Base-by-base conservation (phyloP, 108 stramenopile genomes). In the Thalassiosira profunda region DNA sequence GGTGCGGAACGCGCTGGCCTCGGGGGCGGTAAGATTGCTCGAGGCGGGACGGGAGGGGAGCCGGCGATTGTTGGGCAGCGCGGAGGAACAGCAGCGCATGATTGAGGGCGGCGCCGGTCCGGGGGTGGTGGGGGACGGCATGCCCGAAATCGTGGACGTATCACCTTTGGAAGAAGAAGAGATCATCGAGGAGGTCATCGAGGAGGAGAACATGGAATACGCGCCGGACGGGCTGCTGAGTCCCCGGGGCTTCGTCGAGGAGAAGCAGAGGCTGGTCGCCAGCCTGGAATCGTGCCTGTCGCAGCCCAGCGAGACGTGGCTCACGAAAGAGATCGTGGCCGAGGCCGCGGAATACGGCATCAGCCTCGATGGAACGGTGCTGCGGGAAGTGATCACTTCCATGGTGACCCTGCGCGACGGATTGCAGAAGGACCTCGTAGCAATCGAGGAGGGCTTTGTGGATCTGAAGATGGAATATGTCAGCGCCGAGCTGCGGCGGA, bases 281-380 rank as follows among this genome's bases (percentile, higher is more conserved):
- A 82, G 72, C 17, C 67, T 88, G 11, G 53, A 67, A 53, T 42
- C 71, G 9, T 88, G 84, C 41, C 69, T 88, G 10, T 72, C 72
- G 34, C 75, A 74, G 20, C 87, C 87, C 12, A 72, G 79, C 52
- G 41, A 81, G 23, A 85, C 84, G 9, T 88, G 87, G 87, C 67
- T 87, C 11, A 79, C 67, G 10, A 62, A 58, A 53, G 74, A 82
- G 1, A 57, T 80, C 11, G 72, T 76, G 5, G 51, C 54, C 17
- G 42, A 59, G 41, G 74, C 63, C 18, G 62, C 70, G 34, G 56
- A 59, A 29, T 68, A 44, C 52, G 76, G 59, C 20, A 51, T 80
- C 44, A 55, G 67, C 15, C 45, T 83, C 11, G 68, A 86, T 51
- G 66, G 63, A 29, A 36, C 52, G 41, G 33, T 55, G 8, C 57